Base-by-base conservation (phyloP, 805 yeast species). In the Wickerhamiella lipophila region DNA sequence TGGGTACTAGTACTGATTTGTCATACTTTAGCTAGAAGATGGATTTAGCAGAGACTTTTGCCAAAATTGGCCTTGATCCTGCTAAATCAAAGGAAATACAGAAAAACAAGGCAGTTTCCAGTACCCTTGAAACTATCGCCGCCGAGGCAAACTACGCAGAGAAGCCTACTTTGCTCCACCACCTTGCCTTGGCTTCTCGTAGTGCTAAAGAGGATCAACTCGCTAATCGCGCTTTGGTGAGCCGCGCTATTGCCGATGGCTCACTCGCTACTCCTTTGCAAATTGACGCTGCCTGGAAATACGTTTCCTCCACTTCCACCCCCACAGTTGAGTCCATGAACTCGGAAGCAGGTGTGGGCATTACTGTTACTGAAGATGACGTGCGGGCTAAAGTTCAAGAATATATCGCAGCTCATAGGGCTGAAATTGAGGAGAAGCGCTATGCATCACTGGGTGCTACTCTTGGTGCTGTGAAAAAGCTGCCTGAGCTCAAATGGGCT, bases 401-500 rank as follows among this genome's bases (percentile, higher is more conserved):
- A 41, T 87, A 80, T 60, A 73, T 92, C 38, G 72, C 71, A 16
- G 68, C 67, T 4, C 73, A 81, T 63, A 75, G 74, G 59, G 75
- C 68, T 1, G 80, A 74, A 22, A 78, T 92, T 53, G 68, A 68
- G 52, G 68, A 72, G n/a, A 77, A 82, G 63, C 76, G 98, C 63
- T 92, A 92, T 66, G 78, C 81, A 56, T 66, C 76, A 23, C 80
- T 89, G 48, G 89, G 96, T 21, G 72, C 77, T 21, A 69, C 86
- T 9, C 72, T 89, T 66, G 88, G 87, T 3, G 80, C 78, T 41
- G 76, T 84, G 53, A 86, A 84, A 72, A 75, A 72, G 55, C 60
- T 86, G 41, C 80, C 86, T 3, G 76, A 70, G 16, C 73, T 92
- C 65, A 86, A 84, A 67, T 92, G 96, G 95, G 97, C 97, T 7